These are phyloP conservation scores for Cadophora luteo-olivacea DNA, from an alignment of 2,329 filamentous ascomycete genomes.

Conservation along the genomic window DNA sequence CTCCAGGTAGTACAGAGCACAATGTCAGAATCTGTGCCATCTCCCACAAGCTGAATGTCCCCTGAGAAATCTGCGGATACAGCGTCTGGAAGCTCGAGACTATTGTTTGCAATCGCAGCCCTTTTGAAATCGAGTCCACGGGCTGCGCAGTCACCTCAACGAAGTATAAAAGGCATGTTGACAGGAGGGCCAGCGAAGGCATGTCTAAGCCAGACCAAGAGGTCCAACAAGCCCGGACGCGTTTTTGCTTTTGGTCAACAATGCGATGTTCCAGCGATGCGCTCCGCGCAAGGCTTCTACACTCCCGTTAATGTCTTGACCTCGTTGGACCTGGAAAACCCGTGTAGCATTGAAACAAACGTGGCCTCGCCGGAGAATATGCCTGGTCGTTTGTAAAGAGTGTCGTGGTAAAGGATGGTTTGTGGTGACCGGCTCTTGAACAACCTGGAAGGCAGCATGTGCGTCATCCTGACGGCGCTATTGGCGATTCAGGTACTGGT, in stretches of 20 bases:
- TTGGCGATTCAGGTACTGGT: slow-evolving; percentile 8
- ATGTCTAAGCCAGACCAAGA: slow-evolving; percentile 2
- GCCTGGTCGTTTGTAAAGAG: slow-evolving; percentile 15
- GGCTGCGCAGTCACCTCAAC: slow-evolving; percentile 12
- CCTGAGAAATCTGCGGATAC: slow-evolving; percentile 30
- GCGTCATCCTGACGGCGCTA: slow-evolving; percentile 13
- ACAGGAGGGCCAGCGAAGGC: slow-evolving; percentile 18
- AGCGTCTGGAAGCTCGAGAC: slow-evolving; percentile 31
- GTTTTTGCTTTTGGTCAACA: slow-evolving; percentile 17
- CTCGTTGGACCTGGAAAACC: slow-evolving; percentile 4
- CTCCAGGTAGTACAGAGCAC: slow-evolving; percentile 36
- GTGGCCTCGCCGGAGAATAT: slow-evolving; percentile 23
- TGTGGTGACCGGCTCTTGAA: slow-evolving; percentile 16
- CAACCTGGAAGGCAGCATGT: slow-evolving; percentile 5
- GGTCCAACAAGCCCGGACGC: neutral
- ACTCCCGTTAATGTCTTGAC: slow-evolving; percentile 2
- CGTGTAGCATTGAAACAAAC: slow-evolving; percentile 22
- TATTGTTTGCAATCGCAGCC: slow-evolving; percentile 28
- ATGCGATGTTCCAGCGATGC: neutral
- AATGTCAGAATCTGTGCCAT: slow-evolving; percentile 36
- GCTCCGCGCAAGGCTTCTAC: neutral
- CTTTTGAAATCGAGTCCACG: slow-evolving; percentile 21
- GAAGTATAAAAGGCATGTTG: slow-evolving; percentile 28
- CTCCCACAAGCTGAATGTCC: slow-evolving; percentile 32
- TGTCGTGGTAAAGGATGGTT: slow-evolving; percentile 9